Base-by-base conservation (phyloP, 192 early-diverging fungal species). In the Backusella morwellensis region DNA sequence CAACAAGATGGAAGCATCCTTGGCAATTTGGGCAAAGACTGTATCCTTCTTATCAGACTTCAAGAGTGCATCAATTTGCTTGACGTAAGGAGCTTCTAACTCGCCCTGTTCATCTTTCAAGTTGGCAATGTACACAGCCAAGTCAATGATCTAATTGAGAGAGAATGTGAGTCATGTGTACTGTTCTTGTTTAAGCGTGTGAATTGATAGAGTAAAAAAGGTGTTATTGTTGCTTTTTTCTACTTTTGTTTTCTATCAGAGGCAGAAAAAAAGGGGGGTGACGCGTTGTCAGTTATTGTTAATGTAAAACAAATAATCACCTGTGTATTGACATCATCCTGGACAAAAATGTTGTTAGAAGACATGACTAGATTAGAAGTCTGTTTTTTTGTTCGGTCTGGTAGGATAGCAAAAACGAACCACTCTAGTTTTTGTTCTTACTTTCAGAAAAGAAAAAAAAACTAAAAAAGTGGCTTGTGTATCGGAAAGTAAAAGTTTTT, bases 61-160 rank as follows among this genome's bases (percentile, higher is more conserved):
- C 17, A 91, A 75, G 35, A 92, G 81, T 19, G 86, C 80, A 21
- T 78, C 76, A 52, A 91, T 75, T 59, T 88, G 82, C 47, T 82
- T 88, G 15, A 87, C 74, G 47, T 86, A 82, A 84, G 86, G 63
- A 74, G 69, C 52, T 68, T 84, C 81, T 66, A 80, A 75, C 73
- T 89, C 78, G 19, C 81, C 69, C 76, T 84, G 85, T 70, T 87
- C 87, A 17, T 81, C 85, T 76, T 86, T 87, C 67, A 90, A 84
- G 34, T 78, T 81, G 73, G 85, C 86, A 79, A 95, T 87, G 68
- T 92, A 91, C 63, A 85, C 81, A 42, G 93, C 92, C 68, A 95
- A 88, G 79, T 95, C 92, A 47, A 83, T 76, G 72, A 91, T 86
- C 91, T 96, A 77, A 54, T 40, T 14, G 12, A 70, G 9, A 70